Base-by-base conservation (phyloP, 208 protist genomes). In the Trypanosomatidae sp. region DNA sequence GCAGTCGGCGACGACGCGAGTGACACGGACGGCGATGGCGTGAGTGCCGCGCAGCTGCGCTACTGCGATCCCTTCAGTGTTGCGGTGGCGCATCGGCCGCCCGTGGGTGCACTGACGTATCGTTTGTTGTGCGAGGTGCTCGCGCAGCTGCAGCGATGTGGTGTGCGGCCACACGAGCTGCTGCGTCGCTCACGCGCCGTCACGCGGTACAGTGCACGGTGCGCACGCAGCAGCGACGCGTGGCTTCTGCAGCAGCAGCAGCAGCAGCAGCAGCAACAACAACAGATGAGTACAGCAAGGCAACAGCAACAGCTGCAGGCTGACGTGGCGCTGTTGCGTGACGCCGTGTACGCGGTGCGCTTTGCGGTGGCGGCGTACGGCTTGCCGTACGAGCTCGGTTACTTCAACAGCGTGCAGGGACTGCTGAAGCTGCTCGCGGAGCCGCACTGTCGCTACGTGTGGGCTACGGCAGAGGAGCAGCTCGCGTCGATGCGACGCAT, bases 331-430 rank as follows among this genome's bases (percentile, higher is more conserved):
- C 52, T 67, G 23, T 22, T 72, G 39, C 56, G 66, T 24, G 28
- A 50, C 7, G 66, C 67, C 13, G 44, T 61, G 33, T 80, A 87
- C 54, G 45, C 65, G 5, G 58, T 67, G 0, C 81, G 76, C 19
- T 90, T 84, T 48, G 81, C 81, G 2, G 47, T 72, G 10, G 70
- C 70, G 3, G 55, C 58, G 27, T 90, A 90, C 52, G 81, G 72
- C 0, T 55, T 87, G 32, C 72, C 81, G 0, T 90, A 83, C 43
- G 81, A 90, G 43, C 56, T 83, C 18, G 79, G 79, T 35, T 82
- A 79, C 54, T 81, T 90, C 38, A 65, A 65, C 7, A 74, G 54
- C 27, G 27, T 73, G 33, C 43, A 35, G 2, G 64, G 71, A 18
- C 28, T 68, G 37, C 26, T 60, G 6, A 68, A 66, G 50, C 54